Base-by-base conservation (phyloP, 2,329 filamentous ascomycete genomes). In the Exutisphaerella laricina region DNA sequence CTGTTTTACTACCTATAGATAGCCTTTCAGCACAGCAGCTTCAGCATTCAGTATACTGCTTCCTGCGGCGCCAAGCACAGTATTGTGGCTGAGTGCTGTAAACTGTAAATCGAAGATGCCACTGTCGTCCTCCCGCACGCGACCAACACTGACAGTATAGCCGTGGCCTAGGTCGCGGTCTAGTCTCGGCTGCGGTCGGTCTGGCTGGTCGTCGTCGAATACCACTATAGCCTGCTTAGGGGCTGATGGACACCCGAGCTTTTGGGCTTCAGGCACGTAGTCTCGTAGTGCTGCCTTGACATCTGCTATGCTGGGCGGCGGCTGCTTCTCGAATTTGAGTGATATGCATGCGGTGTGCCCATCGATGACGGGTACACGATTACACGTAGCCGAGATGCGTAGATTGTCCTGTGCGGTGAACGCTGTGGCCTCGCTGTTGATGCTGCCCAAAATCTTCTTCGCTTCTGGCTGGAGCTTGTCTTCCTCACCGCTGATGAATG, bases 281-380 rank as follows among this genome's bases (percentile, higher is more conserved):
- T 80, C 77, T 45, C 85, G 76, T 73, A 97, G 72, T 1, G 88
- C 89, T 57, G 79, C 73, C 66, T 83, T 85, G 55, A 94, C 86
- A 50, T 87, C 73, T 55, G 88, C 84, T 0, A 81, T 83, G 18
- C 72, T 79, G 3, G 90, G 90, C 4, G 81, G 70, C 1, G 86
- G 85, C 26, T 83, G 78, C 57, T 80, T 80, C 62, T 79, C 78
- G 67, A 97, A 97, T 43, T 79, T 76, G 50, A 97, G 73, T 5
- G 86, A 92, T 7, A 97, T 88, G 62, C 89, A 96, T n/a, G 87
- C 89, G 42, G 84, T 94, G 70, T 97, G 92, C 32, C 92, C 92
- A 62, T 97, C 90, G 45, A 95, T 78, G 13, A 97, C 92, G n/a
- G 88, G 79, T 2, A 97, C 92, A 49, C 92, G 82, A 61, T 92